Evolutionary conservation across 2,329 filamentous ascomycete species (phyloP), one percentile per base, ranked within the genome.

Genomic region (Bisporella sp.): DNA sequence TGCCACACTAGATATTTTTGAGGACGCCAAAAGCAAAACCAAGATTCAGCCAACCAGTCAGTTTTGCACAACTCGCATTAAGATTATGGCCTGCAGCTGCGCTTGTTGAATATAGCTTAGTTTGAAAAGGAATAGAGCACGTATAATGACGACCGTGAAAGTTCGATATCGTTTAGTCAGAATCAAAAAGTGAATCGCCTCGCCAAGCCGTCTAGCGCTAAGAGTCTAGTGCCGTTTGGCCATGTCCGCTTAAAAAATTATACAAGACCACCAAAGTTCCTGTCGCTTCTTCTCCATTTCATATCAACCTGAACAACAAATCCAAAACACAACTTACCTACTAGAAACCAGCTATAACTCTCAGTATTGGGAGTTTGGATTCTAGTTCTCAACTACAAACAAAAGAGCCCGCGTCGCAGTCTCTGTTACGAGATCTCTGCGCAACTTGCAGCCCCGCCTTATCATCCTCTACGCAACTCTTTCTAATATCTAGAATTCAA

Each of bases 401-500:
- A 58, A 51, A 54, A 48, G 41, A 52, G 54, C 44, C 30, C 48
- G 54, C 42, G 52, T 59, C 62, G 62, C 62, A 66, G 62, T 51
- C 58, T 66, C 63, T 62, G 49, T 37, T 28, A 45, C 31, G 62
- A 63, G 61, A 59, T 52, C 52, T 61, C 54, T 64, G 61, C 64
- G 59, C 57, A 55, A 21, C 21, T 50, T 57, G 52, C 54, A 49
- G 51, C 58, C 56, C 62, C 60, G 59, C 60, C 61, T 54, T 54
- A 53, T 49, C 50, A 50, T 50, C 54, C 45, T 43, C 54, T 50
- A 56, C 54, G 21, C 21, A 48, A 40, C 29, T 39, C 68, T 74
- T 77, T 54, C 59, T 61, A 50, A 59, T 57, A 59, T 63, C 60
- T 82, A 82, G 85, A 79, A 89, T 81, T 73, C 77, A 86, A 83